phyloP scores from a whole-genome alignment of 768 basidiomycete species.

The Podaxis pistillaris region DNA sequence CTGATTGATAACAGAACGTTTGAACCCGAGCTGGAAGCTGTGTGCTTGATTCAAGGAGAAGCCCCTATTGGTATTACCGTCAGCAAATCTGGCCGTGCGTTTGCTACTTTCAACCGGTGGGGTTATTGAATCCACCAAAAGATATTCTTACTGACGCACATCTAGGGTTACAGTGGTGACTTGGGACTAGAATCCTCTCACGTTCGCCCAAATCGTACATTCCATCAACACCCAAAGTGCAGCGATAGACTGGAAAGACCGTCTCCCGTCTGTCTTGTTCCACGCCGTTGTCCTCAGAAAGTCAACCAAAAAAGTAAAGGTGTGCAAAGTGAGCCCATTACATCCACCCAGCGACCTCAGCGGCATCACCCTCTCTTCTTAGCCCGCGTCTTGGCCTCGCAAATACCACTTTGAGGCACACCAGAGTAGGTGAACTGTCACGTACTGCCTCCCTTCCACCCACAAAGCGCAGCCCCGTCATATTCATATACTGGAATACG shows the following conservation, averaged over 20 bases:
- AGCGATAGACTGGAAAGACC: slow-evolving; percentile 14
- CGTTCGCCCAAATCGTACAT: slow-evolving; percentile 18
- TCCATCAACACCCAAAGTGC: slow-evolving; percentile 18
- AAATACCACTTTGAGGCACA: neutral
- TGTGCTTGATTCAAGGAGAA: slow-evolving; percentile 19
- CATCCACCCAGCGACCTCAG: neutral
- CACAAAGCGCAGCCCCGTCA: neutral
- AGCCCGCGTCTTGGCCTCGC: neutral
- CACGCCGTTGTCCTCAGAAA: neutral
- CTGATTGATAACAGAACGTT: slow-evolving; percentile 19
- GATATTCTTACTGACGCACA: neutral
- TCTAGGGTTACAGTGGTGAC: slow-evolving; percentile 6
- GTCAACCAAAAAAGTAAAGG: neutral
- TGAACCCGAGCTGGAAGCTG: slow-evolving; percentile 17
- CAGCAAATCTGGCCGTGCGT: slow-evolving; percentile 12
- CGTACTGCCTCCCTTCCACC: neutral
- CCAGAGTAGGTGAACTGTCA: neutral
- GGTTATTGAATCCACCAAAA: neutral
- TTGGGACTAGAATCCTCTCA: slow-evolving; percentile 11
- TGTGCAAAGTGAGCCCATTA: neutral
- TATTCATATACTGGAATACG: neutral
- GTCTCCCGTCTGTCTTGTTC: neutral
- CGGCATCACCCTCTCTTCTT: neutral
- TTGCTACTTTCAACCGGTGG: slow-evolving; percentile 17
- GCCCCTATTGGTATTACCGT: slow-evolving; percentile 27